These are phyloP conservation scores for Pseudopediastrum boryanum DNA, from an alignment of 139 green algal genomes.

Conservation along the genomic window DNA sequence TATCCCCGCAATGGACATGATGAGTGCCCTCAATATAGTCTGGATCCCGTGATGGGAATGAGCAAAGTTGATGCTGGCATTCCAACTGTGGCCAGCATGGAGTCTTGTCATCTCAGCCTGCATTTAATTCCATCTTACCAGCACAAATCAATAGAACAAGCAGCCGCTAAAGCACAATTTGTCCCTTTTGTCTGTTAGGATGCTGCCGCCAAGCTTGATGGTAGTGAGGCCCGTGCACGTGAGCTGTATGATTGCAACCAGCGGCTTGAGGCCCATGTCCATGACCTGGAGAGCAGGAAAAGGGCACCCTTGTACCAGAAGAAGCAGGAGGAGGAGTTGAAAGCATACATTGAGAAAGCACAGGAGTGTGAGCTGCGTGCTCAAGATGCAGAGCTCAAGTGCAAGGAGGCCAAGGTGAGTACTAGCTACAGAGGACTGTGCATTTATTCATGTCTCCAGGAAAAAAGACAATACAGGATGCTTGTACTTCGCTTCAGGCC, in stretches of 20 bases:
- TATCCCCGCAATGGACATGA: too few species aligned
- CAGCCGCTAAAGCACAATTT: not conserved
- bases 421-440: too few species aligned
- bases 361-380: conserved; percentile 69
- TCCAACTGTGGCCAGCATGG: too few species aligned
- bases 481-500: too few species aligned
- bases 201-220: conserved; percentile 2
- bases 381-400: conserved; percentile 59
- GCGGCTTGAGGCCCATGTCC: conserved; percentile 74
- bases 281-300: conserved; percentile 86
- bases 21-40: too few species aligned
- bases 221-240: conserved; percentile 25
- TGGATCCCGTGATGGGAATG: too few species aligned
- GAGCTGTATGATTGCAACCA: conserved; percentile 71
- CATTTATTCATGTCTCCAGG: too few species aligned
- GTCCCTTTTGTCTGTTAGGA: not conserved
- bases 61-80: too few species aligned
- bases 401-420: conserved; percentile 64
- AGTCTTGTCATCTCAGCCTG: too few species aligned
- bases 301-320: conserved; percentile 87
- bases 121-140: too few species aligned
- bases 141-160: not conserved
- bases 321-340: conserved; percentile 86
- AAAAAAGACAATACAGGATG: too few species aligned
- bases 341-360: conserved; percentile 74